Base-by-base conservation (phyloP, 176 grass and related monocot genomes). In the Bolboschoenus planiculmis region DNA sequence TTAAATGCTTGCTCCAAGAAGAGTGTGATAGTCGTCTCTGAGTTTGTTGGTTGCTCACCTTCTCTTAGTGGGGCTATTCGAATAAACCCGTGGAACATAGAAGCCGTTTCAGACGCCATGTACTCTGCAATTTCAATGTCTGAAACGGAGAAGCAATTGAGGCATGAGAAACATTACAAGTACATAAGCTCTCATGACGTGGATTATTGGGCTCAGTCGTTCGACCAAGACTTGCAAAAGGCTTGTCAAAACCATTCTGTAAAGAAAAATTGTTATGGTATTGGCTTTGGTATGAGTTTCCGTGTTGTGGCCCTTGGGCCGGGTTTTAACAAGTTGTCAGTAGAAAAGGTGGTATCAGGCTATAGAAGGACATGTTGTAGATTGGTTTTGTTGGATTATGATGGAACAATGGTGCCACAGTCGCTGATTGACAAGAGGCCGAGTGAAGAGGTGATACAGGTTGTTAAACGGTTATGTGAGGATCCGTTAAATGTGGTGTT, bases 301-400 rank as follows among this genome's bases (percentile, higher is more conserved):
- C 88, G 81, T 10, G 81, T 90, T 30, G 51, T 90, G 46, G 84
- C 88, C 1, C 88, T 93, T 33, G 73, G 81, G 43, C 88, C 91
- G 47, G 83, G 70, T 46, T 93, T 93, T 58, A 81, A 88, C 71
- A 86, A 90, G 53, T 78, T 93, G 50, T 93, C 53, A 5, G 51
- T 89, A 29, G 88, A 93, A 46, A 77, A 82, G 37, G 84, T 93
- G 27, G 61, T 82, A 39, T 85, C 83, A 2, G 56, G 81, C 7
- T 93, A 93, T 85, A 44, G 43, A 37, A 83, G 62, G 71, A 73
- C 88, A 33, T 18, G 59, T 24, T 83, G 40, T 46, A 90, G 91
- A 82, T 85, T 89, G 37, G 82, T 93, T 36, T 84, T 93, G 40
- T 82, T 93, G 23, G 91, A 93, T 77, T 93, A 93, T 51, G 91